A percentile compares a stretch with the other conserved stretches of the same genome.
Evolutionary conservation across 805 yeast genomes (phyloP).

Genomic region (Starmerella bombicola): DNA sequence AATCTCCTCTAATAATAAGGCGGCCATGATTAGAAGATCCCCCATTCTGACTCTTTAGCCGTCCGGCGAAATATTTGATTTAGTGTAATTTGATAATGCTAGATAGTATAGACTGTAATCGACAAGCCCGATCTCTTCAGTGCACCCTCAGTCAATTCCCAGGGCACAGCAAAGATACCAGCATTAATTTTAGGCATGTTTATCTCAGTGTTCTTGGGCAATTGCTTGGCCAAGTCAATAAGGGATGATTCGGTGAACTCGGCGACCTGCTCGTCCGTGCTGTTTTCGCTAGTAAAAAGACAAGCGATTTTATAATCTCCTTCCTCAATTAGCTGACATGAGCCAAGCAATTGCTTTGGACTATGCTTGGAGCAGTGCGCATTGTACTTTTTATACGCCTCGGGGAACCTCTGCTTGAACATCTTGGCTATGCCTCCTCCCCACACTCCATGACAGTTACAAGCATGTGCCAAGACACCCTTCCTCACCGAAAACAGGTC

Average conservation of each 20-base stretch:
- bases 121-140: slow-evolving; percentile 30
- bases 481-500: slow-evolving; percentile 39
- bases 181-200: slow-evolving; percentile 70
- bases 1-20: too few relatives aligned
- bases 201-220: slow-evolving; percentile 25
- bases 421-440: slow-evolving; percentile 71
- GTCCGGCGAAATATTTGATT: too few relatives aligned
- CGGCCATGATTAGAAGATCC: too few relatives aligned
- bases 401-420: slow-evolving; percentile 43
- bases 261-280: slow-evolving; percentile 37
- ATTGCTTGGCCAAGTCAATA: slow-evolving; percentile 34
- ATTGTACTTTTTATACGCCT: slow-evolving; percentile 41
- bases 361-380: slow-evolving; percentile 32
- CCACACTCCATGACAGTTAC: slow-evolving; percentile 71
- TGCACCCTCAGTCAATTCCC: slow-evolving; percentile 52
- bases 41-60: too few relatives aligned
- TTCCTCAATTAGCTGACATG: slow-evolving; percentile 36
- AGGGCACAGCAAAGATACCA: slow-evolving; percentile 69
- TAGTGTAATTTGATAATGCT: too few relatives aligned
- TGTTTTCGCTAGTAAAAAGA: slow-evolving; percentile 47
- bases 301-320: slow-evolving; percentile 43
- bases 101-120: slow-evolving; percentile 42
- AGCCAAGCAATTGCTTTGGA: slow-evolving; percentile 39
- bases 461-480: slow-evolving; percentile 58
- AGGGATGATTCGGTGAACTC: slow-evolving; percentile 41